Conservation (phyloP, 257 asterid species). For the Solanum paucissectum region DNA sequence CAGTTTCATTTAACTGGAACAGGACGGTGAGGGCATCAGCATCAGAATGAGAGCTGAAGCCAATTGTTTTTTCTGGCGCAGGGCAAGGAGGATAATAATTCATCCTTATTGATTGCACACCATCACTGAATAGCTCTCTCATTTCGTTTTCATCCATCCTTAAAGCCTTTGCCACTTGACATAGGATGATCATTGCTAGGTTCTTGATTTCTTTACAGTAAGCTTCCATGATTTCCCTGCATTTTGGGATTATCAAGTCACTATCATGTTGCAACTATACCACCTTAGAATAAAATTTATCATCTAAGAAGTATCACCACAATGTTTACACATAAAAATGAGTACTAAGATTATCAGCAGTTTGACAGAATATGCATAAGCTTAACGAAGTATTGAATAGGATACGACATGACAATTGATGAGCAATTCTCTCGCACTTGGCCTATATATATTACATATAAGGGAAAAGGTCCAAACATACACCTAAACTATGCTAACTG, state of each 20-base stretch:
- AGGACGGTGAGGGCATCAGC: constrained; percentile 31
- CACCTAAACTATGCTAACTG: background rate
- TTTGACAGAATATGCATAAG: background rate
- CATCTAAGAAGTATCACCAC: background rate
- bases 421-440: background rate
- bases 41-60: constrained; percentile 47
- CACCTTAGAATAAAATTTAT: background rate
- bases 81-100: constrained; percentile 56
- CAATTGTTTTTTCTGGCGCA: constrained; percentile 31
- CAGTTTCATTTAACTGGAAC: too few species aligned
- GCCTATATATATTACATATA: background rate
- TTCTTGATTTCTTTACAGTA: constrained; percentile 26
- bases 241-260: background rate
- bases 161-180: constrained; percentile 31
- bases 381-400: background rate
- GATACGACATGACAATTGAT: too few species aligned
- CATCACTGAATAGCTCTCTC: constrained; percentile 16
- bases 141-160: constrained; percentile 31
- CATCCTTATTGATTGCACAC: constrained; percentile 42
- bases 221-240: constrained; percentile 28
- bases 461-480: background rate
- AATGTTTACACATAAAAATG: background rate
- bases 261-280: background rate
- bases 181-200: constrained; percentile 23
- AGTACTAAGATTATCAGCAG: background rate